Evolutionary conservation across 345 rosid species (phyloP), one percentile per base, ranked within the genome.

Genomic region (Luvunga scandens): DNA sequence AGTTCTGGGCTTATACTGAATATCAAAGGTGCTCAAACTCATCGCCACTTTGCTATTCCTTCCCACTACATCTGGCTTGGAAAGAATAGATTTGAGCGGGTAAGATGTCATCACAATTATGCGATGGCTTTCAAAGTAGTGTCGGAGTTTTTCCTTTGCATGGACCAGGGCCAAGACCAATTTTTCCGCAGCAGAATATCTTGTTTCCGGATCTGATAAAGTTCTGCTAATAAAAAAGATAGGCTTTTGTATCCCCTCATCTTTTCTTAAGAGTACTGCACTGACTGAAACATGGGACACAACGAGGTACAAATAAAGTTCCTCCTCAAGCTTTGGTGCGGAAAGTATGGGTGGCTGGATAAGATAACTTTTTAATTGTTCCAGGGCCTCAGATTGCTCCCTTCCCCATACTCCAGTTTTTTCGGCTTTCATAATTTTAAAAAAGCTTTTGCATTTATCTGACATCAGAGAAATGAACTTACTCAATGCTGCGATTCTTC

Each of bases 341-440:
- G 0, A 53, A 53, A 53, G 22, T 13, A 5, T 53, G 3, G 0
- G 1, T 6, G 21, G 5, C 21, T 53, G 7, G 16, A 13, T 6
- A 3, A 53, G 21, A 53, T 53, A 53, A 3, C 6, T 53, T 6
- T 53, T 53, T 14, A 13, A 19, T 6, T 53, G 0, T 2, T 19
- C 4, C 0, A 53, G 6, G 16, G 0, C 21, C 1, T 53, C 19
- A 2, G 0, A 3, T 12, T 0, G 4, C 19, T 53, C 59, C 0
- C 6, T 53, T 4, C 9, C 7, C 0, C n/a, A 4, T 53, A 14
- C 22, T 53, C 0, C 0, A 3, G 5, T 53, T 13, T 53, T 53
- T 13, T 5, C 6, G 1, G 1, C 7, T 1, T 53, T 53, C 1
- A 53, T 53, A 13, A 21, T 6, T 7, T 53, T 14, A n/a, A 53